phyloP scores from a whole-genome alignment of 176 grass and related monocot species.

The Neostapfia colusana region DNA sequence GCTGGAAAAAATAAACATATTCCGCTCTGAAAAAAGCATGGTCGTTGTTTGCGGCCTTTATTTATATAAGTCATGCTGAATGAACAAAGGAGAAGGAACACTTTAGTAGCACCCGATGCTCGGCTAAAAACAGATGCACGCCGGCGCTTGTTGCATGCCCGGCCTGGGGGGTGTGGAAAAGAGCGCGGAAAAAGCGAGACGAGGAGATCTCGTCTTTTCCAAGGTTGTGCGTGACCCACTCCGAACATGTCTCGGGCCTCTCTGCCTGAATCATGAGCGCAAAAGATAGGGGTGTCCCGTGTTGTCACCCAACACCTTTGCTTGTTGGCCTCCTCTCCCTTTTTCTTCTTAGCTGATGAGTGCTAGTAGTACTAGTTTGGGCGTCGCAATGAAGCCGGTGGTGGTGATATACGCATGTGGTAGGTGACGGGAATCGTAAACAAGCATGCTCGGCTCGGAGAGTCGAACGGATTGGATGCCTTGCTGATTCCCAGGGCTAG shows the following conservation, averaged over 20 bases:
- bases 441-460: too few species aligned
- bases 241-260: conserved; percentile 23
- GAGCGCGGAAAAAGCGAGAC: not conserved
- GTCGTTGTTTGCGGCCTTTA: conserved; percentile 16
- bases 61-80: conserved; percentile 18
- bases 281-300: not conserved
- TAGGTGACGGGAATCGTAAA: too few species aligned
- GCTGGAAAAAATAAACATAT: not conserved
- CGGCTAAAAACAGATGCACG: conserved; percentile 18
- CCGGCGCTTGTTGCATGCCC: not conserved
- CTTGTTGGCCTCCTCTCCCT: too few species aligned
- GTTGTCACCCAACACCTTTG: not conserved
- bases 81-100: conserved; percentile 34
- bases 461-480: conserved; percentile 26
- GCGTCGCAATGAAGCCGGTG: not conserved
- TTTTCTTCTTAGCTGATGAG: too few species aligned
- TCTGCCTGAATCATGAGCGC: conserved; percentile 10
- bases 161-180: conserved; percentile 24
- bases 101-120: conserved; percentile 16
- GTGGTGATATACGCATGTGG: too few species aligned
- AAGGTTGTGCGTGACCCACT: conserved; percentile 42
- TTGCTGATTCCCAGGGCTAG: not conserved
- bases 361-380: not conserved
- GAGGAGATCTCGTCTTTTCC: conserved; percentile 38
- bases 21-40: conserved; percentile 14